Conservation (phyloP, 1,284 basidiomycete species). For the Wallemia mellicola region DNA sequence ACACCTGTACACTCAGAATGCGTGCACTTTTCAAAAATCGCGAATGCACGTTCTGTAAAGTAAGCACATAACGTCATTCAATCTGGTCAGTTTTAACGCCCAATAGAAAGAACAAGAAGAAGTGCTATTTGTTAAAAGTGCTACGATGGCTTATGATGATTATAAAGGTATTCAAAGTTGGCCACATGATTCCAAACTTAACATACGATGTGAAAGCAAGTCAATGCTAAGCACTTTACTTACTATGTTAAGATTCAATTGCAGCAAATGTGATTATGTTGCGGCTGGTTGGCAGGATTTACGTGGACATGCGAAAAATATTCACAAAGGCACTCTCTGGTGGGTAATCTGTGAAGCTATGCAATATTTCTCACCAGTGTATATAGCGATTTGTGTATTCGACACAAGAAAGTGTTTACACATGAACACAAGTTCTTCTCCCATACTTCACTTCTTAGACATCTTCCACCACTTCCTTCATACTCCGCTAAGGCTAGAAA, state of each 20-base stretch:
- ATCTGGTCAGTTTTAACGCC: neutral
- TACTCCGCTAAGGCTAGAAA: conserved; percentile 17
- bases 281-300: conserved; percentile 67
- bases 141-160: neutral
- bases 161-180: conserved; percentile 9
- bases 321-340: conserved; percentile 57
- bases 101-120: neutral
- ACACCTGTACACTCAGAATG: conserved; percentile 71
- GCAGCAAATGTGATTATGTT: conserved; percentile 56
- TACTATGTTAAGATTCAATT: conserved; percentile 65
- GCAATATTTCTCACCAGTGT: neutral
- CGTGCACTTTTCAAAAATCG: conserved; percentile 73
- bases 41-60: conserved; percentile 94
- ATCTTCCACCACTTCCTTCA: conserved; percentile 40
- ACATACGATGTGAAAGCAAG: conserved; percentile 59
- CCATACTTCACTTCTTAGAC: conserved; percentile 32
- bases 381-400: conserved; percentile 53
- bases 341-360: conserved; percentile 15
- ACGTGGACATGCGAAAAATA: conserved; percentile 41
- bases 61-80: conserved; percentile 12
- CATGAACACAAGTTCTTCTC: conserved; percentile 79
- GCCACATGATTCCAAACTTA: conserved; percentile 43
- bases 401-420: conserved; percentile 73
- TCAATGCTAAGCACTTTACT: conserved; percentile 88
- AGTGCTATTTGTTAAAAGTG: neutral